Evolutionary conservation across 2,329 filamentous ascomycete genomes (phyloP).

Genomic region (Neofusicoccum sp.): DNA sequence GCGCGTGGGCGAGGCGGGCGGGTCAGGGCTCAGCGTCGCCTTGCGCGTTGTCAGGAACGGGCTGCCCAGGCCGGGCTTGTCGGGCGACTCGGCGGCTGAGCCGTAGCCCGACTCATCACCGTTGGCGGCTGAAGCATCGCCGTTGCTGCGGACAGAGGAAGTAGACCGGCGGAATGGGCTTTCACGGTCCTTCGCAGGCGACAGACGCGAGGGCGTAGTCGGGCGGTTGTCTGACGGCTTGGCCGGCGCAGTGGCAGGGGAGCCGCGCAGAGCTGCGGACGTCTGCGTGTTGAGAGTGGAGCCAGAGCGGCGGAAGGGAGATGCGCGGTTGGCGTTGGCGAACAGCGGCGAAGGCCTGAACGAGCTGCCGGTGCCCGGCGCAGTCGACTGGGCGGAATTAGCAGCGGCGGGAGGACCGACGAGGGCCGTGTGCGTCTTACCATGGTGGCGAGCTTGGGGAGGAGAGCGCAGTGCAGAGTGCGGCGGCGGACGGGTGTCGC

Average conservation of each 20-base stretch:
- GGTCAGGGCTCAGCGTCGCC: constrained; percentile 26
- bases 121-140: constrained; percentile 1
- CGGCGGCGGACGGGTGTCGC: background rate
- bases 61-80: constrained; percentile 29
- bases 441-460: background rate
- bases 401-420: background rate
- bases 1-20: constrained; percentile 30
- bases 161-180: constrained; percentile 31
- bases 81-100: constrained; percentile 28
- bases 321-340: constrained; percentile 41
- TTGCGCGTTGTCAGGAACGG: constrained; percentile 29
- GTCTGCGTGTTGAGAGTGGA: constrained; percentile 37
- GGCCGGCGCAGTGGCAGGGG: constrained; percentile 16
- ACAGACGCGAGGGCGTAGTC: constrained; percentile 21
- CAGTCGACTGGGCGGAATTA: constrained; percentile 13
- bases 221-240: constrained; percentile 18
- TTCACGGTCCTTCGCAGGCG: constrained; percentile 21
- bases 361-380: constrained; percentile 23
- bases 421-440: background rate
- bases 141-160: constrained; percentile 30
- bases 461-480: background rate
- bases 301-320: constrained; percentile 45
- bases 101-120: constrained; percentile 11
- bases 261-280: constrained; percentile 36
- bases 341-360: constrained; percentile 45